These are phyloP conservation scores for Candida nitratophila DNA, from an alignment of 805 yeast species.

Conservation along the genomic window DNA sequence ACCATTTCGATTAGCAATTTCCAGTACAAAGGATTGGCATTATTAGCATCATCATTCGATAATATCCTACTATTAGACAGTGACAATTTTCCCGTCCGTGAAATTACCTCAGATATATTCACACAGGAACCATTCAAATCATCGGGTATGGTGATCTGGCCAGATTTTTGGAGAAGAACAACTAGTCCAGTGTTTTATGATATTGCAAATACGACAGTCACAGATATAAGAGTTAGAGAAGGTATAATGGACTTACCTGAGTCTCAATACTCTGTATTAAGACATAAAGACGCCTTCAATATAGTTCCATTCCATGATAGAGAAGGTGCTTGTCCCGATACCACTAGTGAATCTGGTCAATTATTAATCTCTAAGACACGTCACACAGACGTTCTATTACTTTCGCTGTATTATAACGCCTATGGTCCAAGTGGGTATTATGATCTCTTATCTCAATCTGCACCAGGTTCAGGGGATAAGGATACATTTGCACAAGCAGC, in stretches of 20 bases:
- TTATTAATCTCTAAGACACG: slow-evolving; percentile 47
- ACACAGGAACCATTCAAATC: slow-evolving; percentile 35
- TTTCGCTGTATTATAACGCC: slow-evolving; percentile 53
- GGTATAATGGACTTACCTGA: slow-evolving; percentile 18
- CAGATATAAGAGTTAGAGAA: slow-evolving; percentile 28
- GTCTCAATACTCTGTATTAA: slow-evolving; percentile 9
- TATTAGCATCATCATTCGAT: slow-evolving; percentile 40
- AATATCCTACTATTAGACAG: slow-evolving; percentile 38
- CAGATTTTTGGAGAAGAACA: slow-evolving; percentile 61
- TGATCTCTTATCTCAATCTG: slow-evolving; percentile 50
- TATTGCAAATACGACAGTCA: slow-evolving; percentile 38
- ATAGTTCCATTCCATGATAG: slow-evolving; percentile 50
- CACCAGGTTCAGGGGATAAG: slow-evolving; percentile 77
- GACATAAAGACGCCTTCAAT: slow-evolving; percentile 10
- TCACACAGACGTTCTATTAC: slow-evolving; percentile 46
- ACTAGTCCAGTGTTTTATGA: slow-evolving; percentile 54
- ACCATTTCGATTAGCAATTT: slow-evolving; percentile 28
- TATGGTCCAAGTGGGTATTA: slow-evolving; percentile 56
- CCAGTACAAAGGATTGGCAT: slow-evolving; percentile 31
- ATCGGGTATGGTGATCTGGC: slow-evolving; percentile 53
- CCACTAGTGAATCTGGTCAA: slow-evolving; percentile 62
- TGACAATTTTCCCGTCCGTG: slow-evolving; percentile 40
- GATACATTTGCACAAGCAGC: slow-evolving; percentile 74
- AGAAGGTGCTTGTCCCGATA: slow-evolving; percentile 53
- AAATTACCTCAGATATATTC: slow-evolving; percentile 47